Conservation (phyloP, 169 alveolate species). For the Eimeria necatrix region DNA sequence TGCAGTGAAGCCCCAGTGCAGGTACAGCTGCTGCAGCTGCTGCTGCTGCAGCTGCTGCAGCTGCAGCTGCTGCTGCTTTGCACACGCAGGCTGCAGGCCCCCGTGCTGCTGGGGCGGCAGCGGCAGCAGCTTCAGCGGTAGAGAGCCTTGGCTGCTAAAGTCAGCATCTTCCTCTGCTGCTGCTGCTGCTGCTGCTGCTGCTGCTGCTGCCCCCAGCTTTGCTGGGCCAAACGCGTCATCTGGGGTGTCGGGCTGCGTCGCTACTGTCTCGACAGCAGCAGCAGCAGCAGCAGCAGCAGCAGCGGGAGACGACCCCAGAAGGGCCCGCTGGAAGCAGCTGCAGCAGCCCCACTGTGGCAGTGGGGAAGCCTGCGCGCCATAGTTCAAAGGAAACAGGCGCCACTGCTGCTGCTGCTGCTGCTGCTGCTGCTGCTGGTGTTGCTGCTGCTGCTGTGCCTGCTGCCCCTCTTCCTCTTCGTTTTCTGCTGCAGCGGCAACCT, state of each 20-base stretch:
- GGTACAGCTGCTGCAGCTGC: constrained; percentile 70
- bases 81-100: neutral
- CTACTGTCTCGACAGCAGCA: constrained; percentile 8
- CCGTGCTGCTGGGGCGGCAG: neutral
- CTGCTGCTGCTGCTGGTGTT: constrained; percentile 8
- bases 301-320: neutral
- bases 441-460: constrained; percentile 27
- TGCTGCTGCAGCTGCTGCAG: constrained; percentile 54
- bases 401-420: constrained; percentile 9
- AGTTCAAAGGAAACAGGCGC: constrained; percentile 1
- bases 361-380: neutral
- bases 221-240: neutral
- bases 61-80: neutral
- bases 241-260: neutral
- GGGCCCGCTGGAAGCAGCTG: constrained; percentile 24
- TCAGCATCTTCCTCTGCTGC: neutral
- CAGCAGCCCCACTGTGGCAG: constrained; percentile 20
- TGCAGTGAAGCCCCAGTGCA: constrained; percentile 62
- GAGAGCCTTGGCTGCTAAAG: neutral
- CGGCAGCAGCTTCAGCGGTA: neutral
- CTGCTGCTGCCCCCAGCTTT: neutral
- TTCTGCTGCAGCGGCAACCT: constrained; percentile 30
- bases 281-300: constrained; percentile 50
- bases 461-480: neutral
- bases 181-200: constrained; percentile 18